phyloP scores from a whole-genome alignment of 208 protist genomes.

The Tetramitus jugosus region DNA sequence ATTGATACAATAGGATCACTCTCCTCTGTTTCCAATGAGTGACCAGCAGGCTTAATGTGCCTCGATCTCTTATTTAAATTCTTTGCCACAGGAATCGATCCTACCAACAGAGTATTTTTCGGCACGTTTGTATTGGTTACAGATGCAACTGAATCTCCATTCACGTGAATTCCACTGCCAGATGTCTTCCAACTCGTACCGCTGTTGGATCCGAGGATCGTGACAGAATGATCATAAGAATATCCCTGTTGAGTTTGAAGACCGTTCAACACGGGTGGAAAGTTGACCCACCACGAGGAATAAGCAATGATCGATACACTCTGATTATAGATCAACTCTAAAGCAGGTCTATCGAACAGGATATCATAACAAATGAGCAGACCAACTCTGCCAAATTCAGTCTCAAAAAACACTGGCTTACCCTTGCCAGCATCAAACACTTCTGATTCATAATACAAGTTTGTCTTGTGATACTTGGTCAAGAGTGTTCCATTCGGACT shows the following conservation, averaged over 20 bases:
- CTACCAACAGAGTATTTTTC: not conserved
- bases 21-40: not conserved
- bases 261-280: not conserved
- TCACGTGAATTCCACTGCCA: constrained; percentile 6
- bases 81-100: not conserved
- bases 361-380: constrained; percentile 21
- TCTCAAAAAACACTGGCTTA: not conserved
- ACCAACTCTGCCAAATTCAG: not conserved
- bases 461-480: constrained; percentile 4
- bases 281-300: constrained; percentile 15
- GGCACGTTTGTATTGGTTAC: not conserved
- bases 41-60: not conserved
- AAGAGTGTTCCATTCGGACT: not conserved
- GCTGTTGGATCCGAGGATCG: not conserved
- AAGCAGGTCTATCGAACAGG: not conserved
- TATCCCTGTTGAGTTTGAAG: not conserved
- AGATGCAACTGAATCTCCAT: not conserved
- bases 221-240: not conserved
- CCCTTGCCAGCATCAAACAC: constrained; percentile 1
- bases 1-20: not conserved
- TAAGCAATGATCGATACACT: not conserved
- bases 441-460: constrained; percentile 6
- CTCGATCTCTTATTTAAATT: not conserved
- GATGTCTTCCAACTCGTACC: not conserved
- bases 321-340: not conserved